Evolutionary conservation across 305 asterid genomes (phyloP).

Genomic region (Solanum hybrid): DNA sequence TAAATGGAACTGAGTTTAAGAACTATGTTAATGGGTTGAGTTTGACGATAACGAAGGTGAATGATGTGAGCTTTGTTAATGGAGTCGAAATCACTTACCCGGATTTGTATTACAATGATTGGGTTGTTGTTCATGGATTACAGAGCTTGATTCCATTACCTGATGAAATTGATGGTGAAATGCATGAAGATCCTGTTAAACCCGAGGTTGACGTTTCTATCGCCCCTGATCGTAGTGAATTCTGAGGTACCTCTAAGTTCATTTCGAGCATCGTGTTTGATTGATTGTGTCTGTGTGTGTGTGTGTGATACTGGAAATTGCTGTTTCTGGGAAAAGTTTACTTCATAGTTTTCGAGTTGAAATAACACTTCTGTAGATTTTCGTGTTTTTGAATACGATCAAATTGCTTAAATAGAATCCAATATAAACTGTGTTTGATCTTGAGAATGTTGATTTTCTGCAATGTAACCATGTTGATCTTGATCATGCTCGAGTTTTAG

Average conservation of each 20-base stretch:
- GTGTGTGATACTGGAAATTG: background rate
- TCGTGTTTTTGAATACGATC: background rate
- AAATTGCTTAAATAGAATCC: background rate
- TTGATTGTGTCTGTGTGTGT: background rate
- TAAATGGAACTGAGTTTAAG: constrained; percentile 32
- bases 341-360: background rate
- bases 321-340: background rate
- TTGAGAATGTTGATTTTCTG: background rate
- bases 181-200: constrained; percentile 3
- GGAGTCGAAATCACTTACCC: constrained; percentile 52
- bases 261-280: background rate
- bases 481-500: background rate
- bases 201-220: constrained; percentile 1
- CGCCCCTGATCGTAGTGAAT: constrained; percentile 18
- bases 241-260: background rate
- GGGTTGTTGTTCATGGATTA: constrained; percentile 66
- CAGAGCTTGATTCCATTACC: constrained; percentile 35
- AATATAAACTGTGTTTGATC: background rate
- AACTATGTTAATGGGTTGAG: constrained; percentile 35
- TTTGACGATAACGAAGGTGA: constrained; percentile 26
- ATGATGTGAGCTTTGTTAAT: constrained; percentile 37
- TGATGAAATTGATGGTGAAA: constrained; percentile 22
- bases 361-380: background rate
- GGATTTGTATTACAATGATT: constrained; percentile 44
- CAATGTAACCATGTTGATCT: background rate